Evolutionary conservation across 2,329 filamentous ascomycete species (phyloP), one percentile per base, ranked within the genome.

Genomic region (Fusarium sp.): DNA sequence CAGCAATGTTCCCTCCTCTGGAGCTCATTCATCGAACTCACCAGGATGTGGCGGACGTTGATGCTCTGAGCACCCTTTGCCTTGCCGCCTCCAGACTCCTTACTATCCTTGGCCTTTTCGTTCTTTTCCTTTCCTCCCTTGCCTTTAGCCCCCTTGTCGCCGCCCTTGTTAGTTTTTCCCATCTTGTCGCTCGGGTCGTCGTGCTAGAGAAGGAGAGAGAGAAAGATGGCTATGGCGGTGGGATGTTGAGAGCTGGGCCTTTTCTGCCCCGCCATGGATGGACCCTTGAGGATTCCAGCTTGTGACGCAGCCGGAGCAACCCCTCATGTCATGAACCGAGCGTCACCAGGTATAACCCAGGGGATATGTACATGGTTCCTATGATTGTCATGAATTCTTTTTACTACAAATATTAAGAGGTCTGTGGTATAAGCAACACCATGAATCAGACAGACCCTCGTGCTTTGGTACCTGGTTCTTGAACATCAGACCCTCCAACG

Each of bases 41-140:
- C 85, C 74, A 92, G 79, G 64, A 93, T 92, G 78, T 93, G 91
- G 40, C 91, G 86, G 57, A 91, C 90, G 75, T 92, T 92, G 80
- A 93, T 91, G 63, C 84, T 84, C 74, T 90, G 88, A 1, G 89
- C 89, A 23, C 87, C 91, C 60, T 83, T 83, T 18, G 75, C 72
- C 67, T 83, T 82, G 57, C 78, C 78, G 42, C 82, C 44, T 49
- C 44, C 73, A 67, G 77, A 75, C 3, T 80, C 71, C 63, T 78
- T 79, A 7, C 56, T 61, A 25, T 67, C 71, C 36, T 73, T 73
- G 10, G 57, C 50, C 36, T 72, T 72, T 18, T 68, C 69, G 36
- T 60, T 63, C 33, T 65, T 73, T n/a, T 60, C 65, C 55, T 69
- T 77, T 73, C 64, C 67, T n/a, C 69, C 73, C 23, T 49, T 49